Percentiles rank a stretch among this genome's conserved stretches.
phyloP scores from a whole-genome alignment of 1,284 basidiomycete species.

The Boletus smithii region DNA sequence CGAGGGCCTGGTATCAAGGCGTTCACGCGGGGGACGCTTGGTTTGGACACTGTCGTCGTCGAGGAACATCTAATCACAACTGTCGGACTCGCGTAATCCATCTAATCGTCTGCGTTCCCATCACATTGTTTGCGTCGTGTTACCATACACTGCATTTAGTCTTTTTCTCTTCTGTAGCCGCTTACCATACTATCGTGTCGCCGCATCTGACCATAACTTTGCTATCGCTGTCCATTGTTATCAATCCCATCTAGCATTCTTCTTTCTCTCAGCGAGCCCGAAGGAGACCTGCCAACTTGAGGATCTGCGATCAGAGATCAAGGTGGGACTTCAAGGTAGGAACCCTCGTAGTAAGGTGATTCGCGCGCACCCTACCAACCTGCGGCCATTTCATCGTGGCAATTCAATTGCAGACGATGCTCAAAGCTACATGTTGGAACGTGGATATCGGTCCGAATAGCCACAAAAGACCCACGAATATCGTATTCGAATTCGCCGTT shows the following conservation, averaged over 20 bases:
- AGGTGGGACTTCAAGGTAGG: too few relatives aligned
- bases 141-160: slow-evolving; percentile 11
- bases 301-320: too few relatives aligned
- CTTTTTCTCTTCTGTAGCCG: slow-evolving; percentile 17
- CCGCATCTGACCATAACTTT: slow-evolving; percentile 10
- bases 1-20: slow-evolving; percentile 5
- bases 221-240: background rate
- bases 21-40: slow-evolving; percentile 1
- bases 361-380: too few relatives aligned
- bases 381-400: too few relatives aligned
- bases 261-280: background rate
- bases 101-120: slow-evolving; percentile 11
- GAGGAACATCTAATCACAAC: slow-evolving; percentile 19
- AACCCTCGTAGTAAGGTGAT: too few relatives aligned
- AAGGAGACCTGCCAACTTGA: too few relatives aligned
- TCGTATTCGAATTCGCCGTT: too few relatives aligned
- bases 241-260: background rate
- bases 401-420: too few relatives aligned
- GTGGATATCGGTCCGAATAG: too few relatives aligned
- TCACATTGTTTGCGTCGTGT: background rate
- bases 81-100: slow-evolving; percentile 14
- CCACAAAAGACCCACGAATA: too few relatives aligned
- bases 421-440: too few relatives aligned
- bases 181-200: slow-evolving; percentile 10
- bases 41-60: slow-evolving; percentile 7